Evolutionary conservation across 83 land plant species (phyloP), one percentile per base, ranked within the genome.

Genomic region (Larix sibirica): DNA sequence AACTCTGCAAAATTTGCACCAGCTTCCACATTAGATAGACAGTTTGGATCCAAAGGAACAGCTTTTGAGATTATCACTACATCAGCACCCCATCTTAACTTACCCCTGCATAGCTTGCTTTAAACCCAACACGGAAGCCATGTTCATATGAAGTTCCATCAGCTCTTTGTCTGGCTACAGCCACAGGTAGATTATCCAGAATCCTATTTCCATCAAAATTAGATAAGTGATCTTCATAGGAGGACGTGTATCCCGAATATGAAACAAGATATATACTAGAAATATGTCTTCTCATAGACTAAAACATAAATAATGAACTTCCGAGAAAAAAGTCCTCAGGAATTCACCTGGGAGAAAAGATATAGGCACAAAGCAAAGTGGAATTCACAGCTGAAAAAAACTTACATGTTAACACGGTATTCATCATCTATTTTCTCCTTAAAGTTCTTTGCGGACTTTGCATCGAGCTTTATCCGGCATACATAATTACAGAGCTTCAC

Each of bases 161-260:
- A 20, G 73, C 80, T 44, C 92, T 88, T 81, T 88, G 89, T 36
- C 90, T 89, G 63, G 83, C 83, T 70, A 94, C 88, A 77, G 96
- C 99, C 81, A 95, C 98, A 67, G 99, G 99, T 58, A 97, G 93
- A 82, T 97, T 97, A 70, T 97, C 99, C 81, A 97, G 84, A 62
- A 97, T 97, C 99, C 98, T 97, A 85, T 74, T 26, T 59, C 20
- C 10, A 13, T 50, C 56, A 50, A 50, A 50, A 10, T 47, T 50
- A 50, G 56, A 50, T 50, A 10, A 50, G 56, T 50, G 56, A 10
- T 12, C 12, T 50, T 50, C 13, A 50, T 50, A 50, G 56, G 14
- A 50, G 13, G 56, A 50, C 12, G 56, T 50, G 56, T 50, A 50
- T 50, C 56, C 56, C 14, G 12, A 50, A 50, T 50, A 50, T 50